phyloP scores from a whole-genome alignment of 2,329 filamentous ascomycete genomes.

The Calonectria crousiana region DNA sequence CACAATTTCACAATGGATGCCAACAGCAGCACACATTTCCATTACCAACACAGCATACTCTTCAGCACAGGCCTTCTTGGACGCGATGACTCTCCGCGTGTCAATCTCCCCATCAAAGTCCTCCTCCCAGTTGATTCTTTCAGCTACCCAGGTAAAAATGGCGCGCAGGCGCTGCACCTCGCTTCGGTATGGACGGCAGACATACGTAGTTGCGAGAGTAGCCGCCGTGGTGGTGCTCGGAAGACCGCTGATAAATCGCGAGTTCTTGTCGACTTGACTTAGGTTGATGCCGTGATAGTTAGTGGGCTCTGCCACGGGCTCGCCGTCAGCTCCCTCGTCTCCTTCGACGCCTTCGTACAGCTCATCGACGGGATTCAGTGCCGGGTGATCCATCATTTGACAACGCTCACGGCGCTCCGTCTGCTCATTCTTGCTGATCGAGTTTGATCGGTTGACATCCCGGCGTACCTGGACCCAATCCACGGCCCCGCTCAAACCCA shows the following conservation, averaged over 20 bases:
- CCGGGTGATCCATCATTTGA: conserved; percentile 92
- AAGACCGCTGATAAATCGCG: conserved; percentile 87
- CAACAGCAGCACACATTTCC: conserved; percentile 94
- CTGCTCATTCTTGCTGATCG: conserved; percentile 88
- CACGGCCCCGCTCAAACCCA: conserved; percentile 72
- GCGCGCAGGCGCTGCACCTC: conserved; percentile 93
- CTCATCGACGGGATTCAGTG: conserved; percentile 90
- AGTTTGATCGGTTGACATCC: conserved; percentile 96
- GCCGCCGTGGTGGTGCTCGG: conserved; percentile 85
- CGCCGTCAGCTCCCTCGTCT: conserved; percentile 88
- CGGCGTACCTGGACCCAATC: conserved; percentile 99
- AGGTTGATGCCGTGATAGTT: conserved; percentile 87
- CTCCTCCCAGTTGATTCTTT: conserved; percentile 95
- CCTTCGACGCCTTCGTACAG: conserved; percentile 87
- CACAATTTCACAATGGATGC: conserved; percentile 88
- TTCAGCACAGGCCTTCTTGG: conserved; percentile 85
- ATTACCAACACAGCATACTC: conserved; percentile 90
- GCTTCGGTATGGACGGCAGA: conserved; percentile 93
- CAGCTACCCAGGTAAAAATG: conserved; percentile 98
- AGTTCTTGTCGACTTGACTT: conserved; percentile 92
- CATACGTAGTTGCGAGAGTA: conserved; percentile 88
- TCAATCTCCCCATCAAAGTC: conserved; percentile 90
- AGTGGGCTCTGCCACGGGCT: conserved; percentile 83
- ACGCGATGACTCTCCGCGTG: conserved; percentile 84
- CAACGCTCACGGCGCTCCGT: conserved; percentile 88